These are phyloP conservation scores for Solanum bulbocastanum DNA, from an alignment of 257 asterid genomes.

Conservation along the genomic window DNA sequence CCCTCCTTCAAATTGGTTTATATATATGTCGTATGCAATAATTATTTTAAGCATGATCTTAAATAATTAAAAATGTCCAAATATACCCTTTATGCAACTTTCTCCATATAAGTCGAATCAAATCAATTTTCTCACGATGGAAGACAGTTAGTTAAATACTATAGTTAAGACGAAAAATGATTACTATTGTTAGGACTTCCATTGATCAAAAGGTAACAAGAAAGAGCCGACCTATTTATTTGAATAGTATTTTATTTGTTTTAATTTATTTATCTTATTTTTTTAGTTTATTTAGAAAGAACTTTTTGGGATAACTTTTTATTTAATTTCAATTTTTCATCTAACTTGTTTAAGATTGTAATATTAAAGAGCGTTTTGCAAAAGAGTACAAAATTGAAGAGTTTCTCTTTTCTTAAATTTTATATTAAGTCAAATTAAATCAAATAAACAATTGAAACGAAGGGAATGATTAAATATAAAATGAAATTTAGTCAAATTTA, in stretches of 20 bases:
- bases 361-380: neutral
- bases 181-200: neutral
- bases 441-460: neutral
- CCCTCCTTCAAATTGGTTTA: neutral
- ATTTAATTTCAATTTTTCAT: rapidly evolving
- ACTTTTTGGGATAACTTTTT: too few species aligned
- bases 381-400: neutral
- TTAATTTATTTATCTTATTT: too few species aligned
- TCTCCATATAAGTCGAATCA: neutral
- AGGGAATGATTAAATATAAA: neutral
- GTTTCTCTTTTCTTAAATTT: too few species aligned
- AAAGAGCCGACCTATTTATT: neutral
- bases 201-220: neutral
- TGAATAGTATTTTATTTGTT: neutral
- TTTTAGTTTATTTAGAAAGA: too few species aligned
- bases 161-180: neutral
- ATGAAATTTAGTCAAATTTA: neutral
- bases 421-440: neutral
- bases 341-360: neutral
- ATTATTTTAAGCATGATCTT: neutral
- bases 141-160: neutral
- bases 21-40: neutral
- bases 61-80: neutral
- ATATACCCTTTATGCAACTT: neutral
- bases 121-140: neutral